Evolutionary conservation across 805 yeast species (phyloP), one percentile per base, ranked within the genome.

Genomic region (Kodamaea leandrae): DNA sequence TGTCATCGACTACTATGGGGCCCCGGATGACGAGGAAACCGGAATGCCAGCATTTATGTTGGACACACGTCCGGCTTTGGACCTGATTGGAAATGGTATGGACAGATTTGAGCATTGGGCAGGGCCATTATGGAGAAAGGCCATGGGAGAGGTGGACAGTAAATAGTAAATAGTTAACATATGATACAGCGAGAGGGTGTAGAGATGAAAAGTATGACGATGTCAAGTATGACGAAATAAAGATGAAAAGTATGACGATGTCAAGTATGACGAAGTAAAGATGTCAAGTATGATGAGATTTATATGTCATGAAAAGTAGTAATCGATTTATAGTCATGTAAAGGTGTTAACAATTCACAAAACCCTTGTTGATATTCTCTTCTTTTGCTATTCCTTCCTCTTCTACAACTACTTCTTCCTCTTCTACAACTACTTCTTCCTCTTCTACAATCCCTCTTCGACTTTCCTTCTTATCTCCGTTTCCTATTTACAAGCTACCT

Each of bases 31-130:
- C 52, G 83, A 76, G 46, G 81, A 76, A 14, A 80, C 85, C 30
- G 96, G 96, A 3, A 77, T 83, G 79, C 98, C 99, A 4, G 77
- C 95, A 2, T 93, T 93, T 60, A 81, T 79, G 63, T 74, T 95
- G 48, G 99, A 93, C 63, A 96, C 95, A 13, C 79, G 99, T 52
- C 99, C 99, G 0, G 99, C 96, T 0, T 67, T 89, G 47, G 99
- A 93, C 61, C 72, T 72, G 44, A 53, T 79, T 1, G 63, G 66
- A 1, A 82, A 73, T 50, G 87, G 82, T 2, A 54, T 60, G 40
- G 98, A 89, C 58, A 74, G 98, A 46, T 65, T 84, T 39, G 61
- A 61, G 16, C 82, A 75, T 52, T 86, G 90, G 83, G 66, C 80
- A 36, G 69, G 72, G 37, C 88, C 89, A 9, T 57, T 77, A 32